Evolutionary conservation across 2,329 filamentous ascomycete genomes (phyloP).

Genomic region (Nemania abortiva): DNA sequence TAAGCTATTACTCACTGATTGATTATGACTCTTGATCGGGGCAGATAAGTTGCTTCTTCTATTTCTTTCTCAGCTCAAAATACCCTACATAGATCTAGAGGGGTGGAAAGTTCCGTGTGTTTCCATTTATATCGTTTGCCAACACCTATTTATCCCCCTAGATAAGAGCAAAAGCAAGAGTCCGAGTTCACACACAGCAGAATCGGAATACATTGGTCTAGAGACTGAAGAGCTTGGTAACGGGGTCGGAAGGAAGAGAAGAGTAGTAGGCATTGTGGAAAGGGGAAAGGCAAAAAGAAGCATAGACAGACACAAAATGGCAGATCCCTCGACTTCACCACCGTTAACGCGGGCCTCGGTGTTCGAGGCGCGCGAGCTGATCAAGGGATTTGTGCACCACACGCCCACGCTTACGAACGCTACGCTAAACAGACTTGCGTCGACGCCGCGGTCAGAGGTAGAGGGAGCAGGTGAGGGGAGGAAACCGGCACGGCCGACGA

Average conservation of each 20-base stretch:
- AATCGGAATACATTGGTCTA: neutral
- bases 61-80: neutral
- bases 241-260: neutral
- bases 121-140: no score
- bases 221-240: neutral
- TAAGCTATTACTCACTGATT: neutral
- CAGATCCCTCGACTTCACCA: slow-evolving; percentile 65
- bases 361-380: slow-evolving; percentile 75
- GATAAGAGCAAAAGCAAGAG: neutral
- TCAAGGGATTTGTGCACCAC: slow-evolving; percentile 80
- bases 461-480: slow-evolving; percentile 52
- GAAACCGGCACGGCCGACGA: slow-evolving; percentile 70
- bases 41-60: neutral
- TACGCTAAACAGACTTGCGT: slow-evolving; percentile 81
- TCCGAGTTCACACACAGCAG: neutral
- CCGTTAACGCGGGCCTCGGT: slow-evolving; percentile 81
- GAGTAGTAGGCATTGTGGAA: neutral
- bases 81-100: neutral
- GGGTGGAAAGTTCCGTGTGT: no score
- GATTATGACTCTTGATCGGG: neutral
- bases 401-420: slow-evolving; percentile 86
- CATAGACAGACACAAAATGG: slow-evolving; percentile 56
- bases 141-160: no score
- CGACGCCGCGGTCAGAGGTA: slow-evolving; percentile 64
- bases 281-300: slow-evolving; percentile 7